Base-by-base conservation (phyloP, 345 rosid species). In the Clausena lansium region DNA sequence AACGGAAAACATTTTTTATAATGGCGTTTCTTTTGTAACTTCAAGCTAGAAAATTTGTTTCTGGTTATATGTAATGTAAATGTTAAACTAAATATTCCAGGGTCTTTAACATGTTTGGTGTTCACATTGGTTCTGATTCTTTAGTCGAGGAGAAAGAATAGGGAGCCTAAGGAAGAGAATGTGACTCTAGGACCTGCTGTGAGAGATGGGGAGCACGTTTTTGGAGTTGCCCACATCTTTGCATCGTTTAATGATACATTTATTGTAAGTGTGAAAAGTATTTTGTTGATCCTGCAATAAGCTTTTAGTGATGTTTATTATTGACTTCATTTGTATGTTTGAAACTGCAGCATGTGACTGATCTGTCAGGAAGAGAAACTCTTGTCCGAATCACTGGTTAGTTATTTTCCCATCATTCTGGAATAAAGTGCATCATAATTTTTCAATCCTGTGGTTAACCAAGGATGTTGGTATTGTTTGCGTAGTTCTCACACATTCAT, bases 281-380 rank as follows among this genome's bases (percentile, higher is more conserved):
- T 52, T 32, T 3, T 45, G 32, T 24, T 5, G 9, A n/a, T 52
- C 27, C 54, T 54, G 28, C 24, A 9, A 5, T 64, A 25, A 7
- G n/a, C 4, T 35, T 28, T 78, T 19, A 6, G 13, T 5, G 7
- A n/a, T 11, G 9, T 2, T 47, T 7, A 15, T 54, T 33, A 4
- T 0, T 35, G 38, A 75, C 5, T 19, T 28, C n/a, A 13, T 54
- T 77, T 63, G 9, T n/a, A 27, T 27, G 22, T 5, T 71, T 50
- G 20, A 32, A 58, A 33, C 41, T 77, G 82, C 81, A 86, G 89
- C 89, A 86, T 76, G 87, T 86, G 55, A 86, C 89, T 74, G 89
- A 86, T 80, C 66, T 86, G 69, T 86, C 89, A 6, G 89, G 89
- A 13, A 81, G 87, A 73, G 89, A 86, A 84, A 86, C 89, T 28